These are phyloP conservation scores for Leishmania gerbilli DNA, from an alignment of 208 protist genomes.

Conservation along the genomic window DNA sequence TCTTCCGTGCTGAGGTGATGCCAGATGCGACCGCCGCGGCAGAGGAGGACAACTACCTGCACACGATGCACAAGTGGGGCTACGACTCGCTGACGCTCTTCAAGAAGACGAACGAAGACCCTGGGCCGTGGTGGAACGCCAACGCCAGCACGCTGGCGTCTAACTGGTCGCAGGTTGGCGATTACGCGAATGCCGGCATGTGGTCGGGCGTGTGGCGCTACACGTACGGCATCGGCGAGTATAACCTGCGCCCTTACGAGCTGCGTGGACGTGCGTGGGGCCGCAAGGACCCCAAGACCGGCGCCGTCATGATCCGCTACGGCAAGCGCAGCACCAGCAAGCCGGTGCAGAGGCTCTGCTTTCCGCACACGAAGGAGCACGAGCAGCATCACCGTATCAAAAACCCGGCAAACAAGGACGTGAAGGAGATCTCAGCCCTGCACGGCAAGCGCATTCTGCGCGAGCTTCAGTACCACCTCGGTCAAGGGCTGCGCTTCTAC, in stretches of 20 bases:
- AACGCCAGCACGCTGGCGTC: slow-evolving; percentile 85
- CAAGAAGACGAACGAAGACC: slow-evolving; percentile 86
- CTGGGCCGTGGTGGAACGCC: slow-evolving; percentile 89
- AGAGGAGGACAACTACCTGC: slow-evolving; percentile 48
- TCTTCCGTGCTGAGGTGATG: slow-evolving; percentile 74
- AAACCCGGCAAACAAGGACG: slow-evolving; percentile 62
- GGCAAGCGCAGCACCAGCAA: slow-evolving; percentile 27
- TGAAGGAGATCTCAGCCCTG: slow-evolving; percentile 59
- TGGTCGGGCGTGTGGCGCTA: slow-evolving; percentile 90
- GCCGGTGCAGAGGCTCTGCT: slow-evolving; percentile 54
- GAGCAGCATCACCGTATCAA: slow-evolving; percentile 76
- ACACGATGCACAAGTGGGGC: slow-evolving; percentile 84
- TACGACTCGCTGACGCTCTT: slow-evolving; percentile 90
- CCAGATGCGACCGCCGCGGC: slow-evolving; percentile 20
- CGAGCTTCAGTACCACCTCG: slow-evolving; percentile 90
- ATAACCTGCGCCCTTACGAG: slow-evolving; percentile 86
- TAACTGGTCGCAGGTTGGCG: slow-evolving; percentile 89
- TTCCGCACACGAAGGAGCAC: slow-evolving; percentile 89
- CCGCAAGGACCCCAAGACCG: slow-evolving; percentile 51
- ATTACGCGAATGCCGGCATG: slow-evolving; percentile 89
- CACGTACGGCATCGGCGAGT: slow-evolving; percentile 88
- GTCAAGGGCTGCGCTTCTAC: slow-evolving; percentile 89
- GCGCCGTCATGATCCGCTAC: slow-evolving; percentile 64
- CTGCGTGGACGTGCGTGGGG: slow-evolving; percentile 79
- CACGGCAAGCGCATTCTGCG: slow-evolving; percentile 88